phyloP scores from a whole-genome alignment of 352 stramenopile genomes.

The Pythium volutum region DNA sequence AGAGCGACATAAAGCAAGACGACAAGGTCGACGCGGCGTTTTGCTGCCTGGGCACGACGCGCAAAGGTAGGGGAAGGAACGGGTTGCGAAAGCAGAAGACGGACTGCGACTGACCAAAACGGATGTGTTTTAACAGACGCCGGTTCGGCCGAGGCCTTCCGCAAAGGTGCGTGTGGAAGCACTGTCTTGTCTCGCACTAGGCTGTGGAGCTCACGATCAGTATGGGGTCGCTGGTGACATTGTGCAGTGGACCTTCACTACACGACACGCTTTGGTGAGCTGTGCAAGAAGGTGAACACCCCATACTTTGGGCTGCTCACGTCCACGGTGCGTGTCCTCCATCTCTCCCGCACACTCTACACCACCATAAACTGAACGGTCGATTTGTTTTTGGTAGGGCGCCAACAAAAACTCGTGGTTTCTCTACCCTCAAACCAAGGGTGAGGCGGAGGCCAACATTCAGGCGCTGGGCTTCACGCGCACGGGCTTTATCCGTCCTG shows the following conservation, averaged over 20 bases:
- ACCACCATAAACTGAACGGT: not conserved
- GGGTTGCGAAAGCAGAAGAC: not conserved
- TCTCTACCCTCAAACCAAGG: constrained; percentile 76
- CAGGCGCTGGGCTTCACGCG: constrained; percentile 50
- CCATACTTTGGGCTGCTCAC: constrained; percentile 71
- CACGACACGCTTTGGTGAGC: constrained; percentile 46
- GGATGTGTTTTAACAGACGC: constrained; percentile 1
- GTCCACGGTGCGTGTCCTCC: constrained; percentile 33
- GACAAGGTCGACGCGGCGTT: constrained; percentile 67
- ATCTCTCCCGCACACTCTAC: not conserved
- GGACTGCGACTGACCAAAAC: not conserved
- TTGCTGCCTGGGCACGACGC: constrained; percentile 69
- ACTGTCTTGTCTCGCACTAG: not conserved
- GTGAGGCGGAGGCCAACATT: constrained; percentile 66
- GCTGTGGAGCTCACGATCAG: too few relatives aligned
- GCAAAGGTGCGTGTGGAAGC: constrained; percentile 9
- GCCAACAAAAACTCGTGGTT: constrained; percentile 76
- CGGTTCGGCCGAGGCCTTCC: constrained; percentile 23
- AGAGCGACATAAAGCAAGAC: constrained; percentile 26
- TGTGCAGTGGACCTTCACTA: constrained; percentile 78
- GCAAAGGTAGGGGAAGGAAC: constrained; percentile 33
- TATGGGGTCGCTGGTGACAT: not conserved
- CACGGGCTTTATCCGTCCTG: constrained; percentile 56
- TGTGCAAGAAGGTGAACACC: constrained; percentile 39
- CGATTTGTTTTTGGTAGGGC: constrained; percentile 4